These are phyloP conservation scores for Russula vinacea DNA, from an alignment of 768 basidiomycete genomes.

Conservation along the genomic window DNA sequence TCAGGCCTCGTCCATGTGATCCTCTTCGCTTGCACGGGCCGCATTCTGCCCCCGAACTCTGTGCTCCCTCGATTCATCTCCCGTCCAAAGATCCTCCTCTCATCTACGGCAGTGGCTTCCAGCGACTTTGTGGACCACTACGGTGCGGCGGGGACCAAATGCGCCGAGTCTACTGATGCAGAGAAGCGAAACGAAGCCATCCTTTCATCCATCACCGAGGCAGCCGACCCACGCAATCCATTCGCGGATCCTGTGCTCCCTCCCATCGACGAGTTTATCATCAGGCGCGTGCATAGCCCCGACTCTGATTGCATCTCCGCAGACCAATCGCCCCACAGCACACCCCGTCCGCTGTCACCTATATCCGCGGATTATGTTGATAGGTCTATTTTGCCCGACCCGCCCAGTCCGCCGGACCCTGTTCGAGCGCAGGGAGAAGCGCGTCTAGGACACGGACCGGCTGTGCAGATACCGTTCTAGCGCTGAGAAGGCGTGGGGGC, in stretches of 20 bases:
- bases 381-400: neutral
- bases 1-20: slow-evolving; percentile 37
- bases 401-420: neutral
- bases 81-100: slow-evolving; percentile 3
- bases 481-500: slow-evolving; percentile 11
- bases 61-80: slow-evolving; percentile 33
- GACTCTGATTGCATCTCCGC: slow-evolving; percentile 3
- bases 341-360: neutral
- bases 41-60: slow-evolving; percentile 36
- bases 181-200: neutral
- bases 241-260: slow-evolving; percentile 15
- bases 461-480: neutral
- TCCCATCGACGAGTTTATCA: neutral
- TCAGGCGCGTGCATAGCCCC: slow-evolving; percentile 4
- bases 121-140: slow-evolving; percentile 7
- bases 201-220: neutral
- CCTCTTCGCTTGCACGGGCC: slow-evolving; percentile 35
- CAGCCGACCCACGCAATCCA: neutral
- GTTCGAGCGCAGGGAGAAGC: too few relatives aligned
- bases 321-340: neutral
- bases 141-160: neutral
- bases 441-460: neutral
- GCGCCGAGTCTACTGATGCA: neutral
- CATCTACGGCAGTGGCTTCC: slow-evolving; percentile 9
- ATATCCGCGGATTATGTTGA: neutral